Percentiles rank a stretch among this genome's conserved stretches.
Evolutionary conservation across 2,329 filamentous ascomycete genomes (phyloP).

Genomic region (Colletotrichum lupini): DNA sequence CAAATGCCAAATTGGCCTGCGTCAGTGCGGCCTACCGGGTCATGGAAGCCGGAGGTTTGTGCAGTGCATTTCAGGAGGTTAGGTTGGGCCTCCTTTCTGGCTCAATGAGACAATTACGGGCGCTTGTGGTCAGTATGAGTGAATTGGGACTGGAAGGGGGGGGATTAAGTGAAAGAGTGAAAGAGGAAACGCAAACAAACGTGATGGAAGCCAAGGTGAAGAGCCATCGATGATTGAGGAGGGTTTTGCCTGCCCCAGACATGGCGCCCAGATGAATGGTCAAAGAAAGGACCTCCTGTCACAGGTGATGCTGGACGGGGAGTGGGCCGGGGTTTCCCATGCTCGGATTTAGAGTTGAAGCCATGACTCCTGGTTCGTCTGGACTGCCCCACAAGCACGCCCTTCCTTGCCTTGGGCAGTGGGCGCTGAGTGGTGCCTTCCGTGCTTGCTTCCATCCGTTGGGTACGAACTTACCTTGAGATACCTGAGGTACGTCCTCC

Average conservation of each 20-base stretch:
- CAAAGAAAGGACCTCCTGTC: background rate
- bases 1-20: background rate
- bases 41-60: background rate
- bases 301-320: background rate
- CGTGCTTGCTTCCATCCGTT: background rate
- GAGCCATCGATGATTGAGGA: background rate
- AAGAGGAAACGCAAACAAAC: background rate
- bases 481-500: too few relatives aligned
- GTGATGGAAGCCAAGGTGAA: background rate
- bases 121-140: background rate
- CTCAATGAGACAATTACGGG: background rate
- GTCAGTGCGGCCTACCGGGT: background rate
- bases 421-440: background rate
- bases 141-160: background rate
- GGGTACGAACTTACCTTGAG: too few relatives aligned
- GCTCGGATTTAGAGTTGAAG: slow-evolving; percentile 23
- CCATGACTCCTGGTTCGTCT: slow-evolving; percentile 14
- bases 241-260: background rate
- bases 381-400: slow-evolving; percentile 10
- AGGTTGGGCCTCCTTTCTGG: background rate
- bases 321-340: slow-evolving; percentile 8
- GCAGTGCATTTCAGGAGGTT: background rate
- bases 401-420: background rate
- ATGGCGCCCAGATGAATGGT: background rate
- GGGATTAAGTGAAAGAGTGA: background rate